A percentile compares a stretch with the other conserved stretches of the same genome.
Evolutionary conservation across 768 basidiomycete genomes (phyloP).

Genomic region (Rhodocollybia butyracea): DNA sequence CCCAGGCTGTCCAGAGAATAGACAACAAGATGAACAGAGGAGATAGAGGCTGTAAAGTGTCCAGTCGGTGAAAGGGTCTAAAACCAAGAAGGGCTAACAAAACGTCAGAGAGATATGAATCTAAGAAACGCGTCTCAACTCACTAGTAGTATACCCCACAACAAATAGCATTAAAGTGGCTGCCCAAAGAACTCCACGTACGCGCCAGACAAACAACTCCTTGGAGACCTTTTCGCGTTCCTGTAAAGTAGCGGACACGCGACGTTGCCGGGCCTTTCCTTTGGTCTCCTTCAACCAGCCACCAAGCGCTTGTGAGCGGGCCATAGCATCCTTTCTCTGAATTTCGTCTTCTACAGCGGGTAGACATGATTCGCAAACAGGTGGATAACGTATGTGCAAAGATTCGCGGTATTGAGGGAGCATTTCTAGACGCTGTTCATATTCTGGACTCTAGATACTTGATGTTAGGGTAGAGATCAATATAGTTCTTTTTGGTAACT

Average conservation of each 20-base stretch:
- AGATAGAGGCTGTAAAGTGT: constrained; percentile 34
- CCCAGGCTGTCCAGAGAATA: constrained; percentile 80
- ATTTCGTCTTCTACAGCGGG: constrained; percentile 84
- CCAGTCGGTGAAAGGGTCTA: constrained; percentile 23
- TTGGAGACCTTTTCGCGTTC: constrained; percentile 41
- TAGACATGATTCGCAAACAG: constrained; percentile 73
- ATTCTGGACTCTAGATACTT: constrained; percentile 72
- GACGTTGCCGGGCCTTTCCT: constrained; percentile 57
- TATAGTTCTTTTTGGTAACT: constrained; percentile 22
- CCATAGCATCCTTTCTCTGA: constrained; percentile 74
- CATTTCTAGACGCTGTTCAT: constrained; percentile 55
- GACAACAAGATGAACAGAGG: constrained; percentile 55
- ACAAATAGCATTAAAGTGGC: constrained; percentile 40
- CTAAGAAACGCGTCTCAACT: constrained; percentile 15
- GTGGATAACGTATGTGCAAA: constrained; percentile 81
- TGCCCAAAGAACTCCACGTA: constrained; percentile 68
- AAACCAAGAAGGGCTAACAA: constrained; percentile 30
- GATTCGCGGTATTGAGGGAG: constrained; percentile 73
- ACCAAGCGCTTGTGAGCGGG: constrained; percentile 71
- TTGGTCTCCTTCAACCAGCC: constrained; percentile 65
- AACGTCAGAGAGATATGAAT: not conserved
- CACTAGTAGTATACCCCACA: constrained; percentile 45
- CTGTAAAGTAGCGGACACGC: constrained; percentile 35
- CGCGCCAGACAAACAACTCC: constrained; percentile 63
- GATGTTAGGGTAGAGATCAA: not conserved